Conservation (phyloP, 495 filamentous ascomycete genomes). For the Talaromyces liani region DNA sequence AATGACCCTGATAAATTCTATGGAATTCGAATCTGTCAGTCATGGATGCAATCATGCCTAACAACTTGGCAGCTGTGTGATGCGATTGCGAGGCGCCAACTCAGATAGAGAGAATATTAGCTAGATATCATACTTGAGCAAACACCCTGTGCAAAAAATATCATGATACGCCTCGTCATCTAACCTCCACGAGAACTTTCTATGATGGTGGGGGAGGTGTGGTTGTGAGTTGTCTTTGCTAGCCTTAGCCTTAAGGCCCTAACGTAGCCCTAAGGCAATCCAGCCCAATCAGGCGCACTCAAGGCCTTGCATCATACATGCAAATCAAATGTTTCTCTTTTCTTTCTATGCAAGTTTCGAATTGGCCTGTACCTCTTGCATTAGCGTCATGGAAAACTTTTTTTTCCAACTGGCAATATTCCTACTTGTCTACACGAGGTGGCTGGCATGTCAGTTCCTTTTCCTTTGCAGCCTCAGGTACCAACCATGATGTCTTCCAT, state of each 20-base stretch:
- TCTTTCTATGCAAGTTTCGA: background rate
- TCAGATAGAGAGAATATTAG: background rate
- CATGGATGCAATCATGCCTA: constrained; percentile 10
- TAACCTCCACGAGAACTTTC: background rate
- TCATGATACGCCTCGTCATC: background rate
- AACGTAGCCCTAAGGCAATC: background rate
- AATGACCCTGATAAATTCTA: background rate
- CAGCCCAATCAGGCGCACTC: background rate
- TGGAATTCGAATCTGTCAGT: background rate
- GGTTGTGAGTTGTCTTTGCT: constrained; percentile 3
- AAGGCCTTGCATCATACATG: background rate
- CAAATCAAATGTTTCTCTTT: background rate
- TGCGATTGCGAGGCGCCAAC: constrained; percentile 1
- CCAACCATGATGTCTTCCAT: background rate
- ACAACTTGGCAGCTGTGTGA: constrained; percentile 1
- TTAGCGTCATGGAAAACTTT: background rate
- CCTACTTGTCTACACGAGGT: background rate
- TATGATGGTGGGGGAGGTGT: background rate
- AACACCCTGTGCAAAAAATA: background rate
- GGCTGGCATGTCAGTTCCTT: background rate
- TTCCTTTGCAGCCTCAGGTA: background rate
- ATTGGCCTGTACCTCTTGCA: background rate
- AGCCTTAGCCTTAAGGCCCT: constrained; percentile 2
- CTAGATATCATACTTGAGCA: background rate
- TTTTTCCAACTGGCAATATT: background rate